These are phyloP conservation scores for Cryoendolithus antarcticus DNA, from an alignment of 2,329 filamentous ascomycete species.

Conservation along the genomic window DNA sequence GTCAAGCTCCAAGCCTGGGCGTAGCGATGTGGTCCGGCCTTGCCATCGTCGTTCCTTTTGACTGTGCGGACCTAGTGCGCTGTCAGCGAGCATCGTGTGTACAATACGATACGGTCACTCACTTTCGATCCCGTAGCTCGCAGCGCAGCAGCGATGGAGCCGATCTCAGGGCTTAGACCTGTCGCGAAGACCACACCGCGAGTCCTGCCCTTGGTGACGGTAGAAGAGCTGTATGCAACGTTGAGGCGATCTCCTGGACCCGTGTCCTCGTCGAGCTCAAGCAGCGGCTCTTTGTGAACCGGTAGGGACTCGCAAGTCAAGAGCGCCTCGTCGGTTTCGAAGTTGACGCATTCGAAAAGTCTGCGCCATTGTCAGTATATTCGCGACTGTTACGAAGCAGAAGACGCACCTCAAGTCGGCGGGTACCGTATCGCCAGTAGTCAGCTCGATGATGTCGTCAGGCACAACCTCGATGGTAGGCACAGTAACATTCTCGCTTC, in stretches of 20 bases:
- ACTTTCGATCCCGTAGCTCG: conserved; percentile 37
- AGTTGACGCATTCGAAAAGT: conserved; percentile 40
- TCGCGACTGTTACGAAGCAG: conserved; percentile 24
- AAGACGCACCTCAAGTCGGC: conserved; percentile 47
- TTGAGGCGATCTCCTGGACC: conserved; percentile 59
- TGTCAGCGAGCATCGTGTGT: conserved; percentile 19
- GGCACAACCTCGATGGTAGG: conserved; percentile 32
- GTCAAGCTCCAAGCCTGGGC: conserved; percentile 42
- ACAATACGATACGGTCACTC: not conserved
- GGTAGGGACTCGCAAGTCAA: conserved; percentile 65
- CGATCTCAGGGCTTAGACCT: conserved; percentile 65
- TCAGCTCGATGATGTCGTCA: conserved; percentile 36
- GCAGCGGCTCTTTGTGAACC: conserved; percentile 51
- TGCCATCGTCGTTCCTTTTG: conserved; percentile 27
- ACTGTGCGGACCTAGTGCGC: conserved; percentile 22
- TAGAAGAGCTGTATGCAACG: conserved; percentile 59
- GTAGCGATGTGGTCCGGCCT: conserved; percentile 21
- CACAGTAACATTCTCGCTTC: conserved; percentile 30
- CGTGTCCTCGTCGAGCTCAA: conserved; percentile 39
- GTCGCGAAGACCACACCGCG: conserved; percentile 56
- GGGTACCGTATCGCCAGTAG: conserved; percentile 37
- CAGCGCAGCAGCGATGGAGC: conserved; percentile 58
- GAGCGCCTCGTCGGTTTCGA: conserved; percentile 59
- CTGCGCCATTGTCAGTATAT: conserved; percentile 12
- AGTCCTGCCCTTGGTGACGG: conserved; percentile 58